Evolutionary conservation across 2,329 filamentous ascomycete genomes (phyloP).

Genomic region (Hypoxylon sp.): DNA sequence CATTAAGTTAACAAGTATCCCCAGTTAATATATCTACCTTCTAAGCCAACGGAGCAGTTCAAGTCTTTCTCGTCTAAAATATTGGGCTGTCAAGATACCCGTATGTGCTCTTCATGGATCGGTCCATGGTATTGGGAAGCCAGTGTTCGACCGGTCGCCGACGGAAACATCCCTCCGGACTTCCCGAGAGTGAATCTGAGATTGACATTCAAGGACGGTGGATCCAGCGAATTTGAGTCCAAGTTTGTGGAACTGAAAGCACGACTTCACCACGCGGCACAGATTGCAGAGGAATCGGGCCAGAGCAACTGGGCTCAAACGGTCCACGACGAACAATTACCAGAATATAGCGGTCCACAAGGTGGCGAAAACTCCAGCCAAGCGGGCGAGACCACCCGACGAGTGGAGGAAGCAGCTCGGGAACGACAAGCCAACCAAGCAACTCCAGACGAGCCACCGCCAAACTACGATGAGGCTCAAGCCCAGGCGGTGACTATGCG

Average conservation of each 20-base stretch:
- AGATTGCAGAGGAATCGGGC: conserved; percentile 75
- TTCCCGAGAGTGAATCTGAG: conserved; percentile 80
- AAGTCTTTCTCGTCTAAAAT: conserved; percentile 91
- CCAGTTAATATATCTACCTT: conserved; percentile 87
- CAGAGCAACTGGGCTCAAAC: conserved; percentile 58
- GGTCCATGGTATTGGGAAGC: conserved; percentile 91
- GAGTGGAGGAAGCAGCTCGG: conserved; percentile 39
- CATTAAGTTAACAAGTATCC: conserved; percentile 24
- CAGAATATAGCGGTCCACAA: conserved; percentile 77
- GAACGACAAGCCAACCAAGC: conserved; percentile 45
- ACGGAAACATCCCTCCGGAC: conserved; percentile 81
- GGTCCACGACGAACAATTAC: conserved; percentile 85
- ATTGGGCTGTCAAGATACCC: conserved; percentile 85
- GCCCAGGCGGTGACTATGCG: conserved; percentile 68
- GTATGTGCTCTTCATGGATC: conserved; percentile 88
- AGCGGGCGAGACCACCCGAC: conserved; percentile 39
- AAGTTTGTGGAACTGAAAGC: conserved; percentile 87
- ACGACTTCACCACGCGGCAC: conserved; percentile 80
- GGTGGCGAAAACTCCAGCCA: conserved; percentile 41
- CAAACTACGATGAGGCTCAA: conserved; percentile 91
- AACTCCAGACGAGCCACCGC: conserved; percentile 79
- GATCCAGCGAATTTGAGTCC: conserved; percentile 89
- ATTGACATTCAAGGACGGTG: conserved; percentile 91
- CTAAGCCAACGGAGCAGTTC: conserved; percentile 71
- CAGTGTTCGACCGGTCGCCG: conserved; percentile 79